Base-by-base conservation (phyloP, 495 filamentous ascomycete genomes). In the Aspergillus nidulans region DNA sequence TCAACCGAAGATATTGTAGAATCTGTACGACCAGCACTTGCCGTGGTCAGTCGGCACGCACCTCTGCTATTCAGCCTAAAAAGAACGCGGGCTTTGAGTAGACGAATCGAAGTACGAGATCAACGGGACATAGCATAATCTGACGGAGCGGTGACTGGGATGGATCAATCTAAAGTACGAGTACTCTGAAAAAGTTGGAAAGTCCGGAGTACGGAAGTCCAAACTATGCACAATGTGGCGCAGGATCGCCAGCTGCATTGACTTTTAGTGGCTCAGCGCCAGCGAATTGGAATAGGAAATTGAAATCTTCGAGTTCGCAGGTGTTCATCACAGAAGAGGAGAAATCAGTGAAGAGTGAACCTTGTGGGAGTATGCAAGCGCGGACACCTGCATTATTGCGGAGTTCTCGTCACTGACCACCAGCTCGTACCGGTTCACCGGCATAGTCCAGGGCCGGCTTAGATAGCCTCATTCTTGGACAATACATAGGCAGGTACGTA, bases 1-100 rank as follows among this genome's bases (percentile, higher is more conserved):
- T 58, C 42, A 56, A 53, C 43, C 53, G 28, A 56, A 56, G 47
- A 57, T 55, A 48, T 24, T 51, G 50, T 54, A 56, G 49, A 51
- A 48, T 50, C 47, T 30, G 34, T 55, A 50, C 55, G 21, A 58
- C 49, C 49, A 42, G 16, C 42, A 41, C 36, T 36, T 42, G 23
- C 24, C 18, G 20, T 55, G 53, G 42, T 38, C 25, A 39, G 13
- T 41, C 19, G 36, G 8, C 12, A 16, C 3, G 1, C 36, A 16
- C 3, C 36, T 18, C n/a, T 18, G 6, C 32, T 15, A 3, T 36
- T 28, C 26, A 10, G 30, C 3, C 30, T 10, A 4, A 28, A 28
- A 28, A 28, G 4, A 28, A 28, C 4, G 9, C 9, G 26, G 9
- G n/a, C n/a, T 9, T 28, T 9, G 30, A 13, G 30, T 34, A 34